phyloP scores from a whole-genome alignment of 2,329 filamentous ascomycete species.

The Blastomyces emzantsi region DNA sequence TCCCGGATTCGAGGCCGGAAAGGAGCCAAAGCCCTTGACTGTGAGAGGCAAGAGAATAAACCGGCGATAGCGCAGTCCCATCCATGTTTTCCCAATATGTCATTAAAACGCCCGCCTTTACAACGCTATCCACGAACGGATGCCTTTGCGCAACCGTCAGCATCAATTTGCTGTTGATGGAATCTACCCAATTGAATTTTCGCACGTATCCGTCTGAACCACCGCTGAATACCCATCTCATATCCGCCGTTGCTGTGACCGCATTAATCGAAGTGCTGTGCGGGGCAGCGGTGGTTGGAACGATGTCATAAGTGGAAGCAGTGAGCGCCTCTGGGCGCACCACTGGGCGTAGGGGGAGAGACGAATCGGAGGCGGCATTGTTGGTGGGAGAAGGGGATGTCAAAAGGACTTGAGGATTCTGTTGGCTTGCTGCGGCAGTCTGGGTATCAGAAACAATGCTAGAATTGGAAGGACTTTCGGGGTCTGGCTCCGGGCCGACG shows the following conservation, averaged over 20 bases:
- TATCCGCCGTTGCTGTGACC: constrained; percentile 81
- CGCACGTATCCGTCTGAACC: constrained; percentile 92
- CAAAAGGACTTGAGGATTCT: constrained; percentile 41
- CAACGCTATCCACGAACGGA: constrained; percentile 94
- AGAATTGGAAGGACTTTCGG: constrained; percentile 31
- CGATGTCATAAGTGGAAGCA: constrained; percentile 81
- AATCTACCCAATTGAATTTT: constrained; percentile 92
- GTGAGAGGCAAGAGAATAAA: constrained; percentile 89
- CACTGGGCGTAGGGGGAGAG: constrained; percentile 44
- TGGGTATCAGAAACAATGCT: constrained; percentile 27
- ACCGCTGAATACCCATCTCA: constrained; percentile 90
- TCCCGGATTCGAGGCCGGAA: constrained; percentile 80
- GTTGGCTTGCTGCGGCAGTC: constrained; percentile 22
- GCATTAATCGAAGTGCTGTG: constrained; percentile 95
- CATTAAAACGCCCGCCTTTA: constrained; percentile 87
- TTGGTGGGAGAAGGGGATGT: constrained; percentile 40
- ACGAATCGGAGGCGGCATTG: constrained; percentile 21
- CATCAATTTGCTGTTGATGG: constrained; percentile 87
- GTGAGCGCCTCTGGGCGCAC: constrained; percentile 70
- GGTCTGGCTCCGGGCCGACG: constrained; percentile 22
- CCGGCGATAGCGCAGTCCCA: constrained; percentile 62
- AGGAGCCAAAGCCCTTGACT: constrained; percentile 85
- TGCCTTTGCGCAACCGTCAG: constrained; percentile 92
- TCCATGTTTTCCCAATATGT: constrained; percentile 99
- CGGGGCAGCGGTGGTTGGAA: constrained; percentile 92